Conservation (phyloP, 331 rosid genomes). For the Quercus tomentella region DNA sequence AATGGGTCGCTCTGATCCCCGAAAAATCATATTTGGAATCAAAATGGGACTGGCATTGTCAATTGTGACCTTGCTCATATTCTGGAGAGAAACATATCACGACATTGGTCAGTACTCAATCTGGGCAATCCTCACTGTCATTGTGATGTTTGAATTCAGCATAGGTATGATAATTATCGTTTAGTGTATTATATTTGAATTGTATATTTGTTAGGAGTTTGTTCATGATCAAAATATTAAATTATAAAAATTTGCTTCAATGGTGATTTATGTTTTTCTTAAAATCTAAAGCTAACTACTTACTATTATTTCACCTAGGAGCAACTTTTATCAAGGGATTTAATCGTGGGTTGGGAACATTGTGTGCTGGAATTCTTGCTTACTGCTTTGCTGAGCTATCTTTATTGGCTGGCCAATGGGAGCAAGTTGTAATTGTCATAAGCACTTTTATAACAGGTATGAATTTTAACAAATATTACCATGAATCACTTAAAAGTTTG, state of each 20-base stretch:
- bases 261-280: neutral
- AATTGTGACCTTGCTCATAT: constrained; percentile 46
- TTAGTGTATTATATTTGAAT: no score
- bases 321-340: constrained; percentile 74
- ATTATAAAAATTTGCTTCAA: no score
- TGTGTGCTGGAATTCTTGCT: constrained; percentile 66
- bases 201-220: no score
- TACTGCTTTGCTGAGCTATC: constrained; percentile 47
- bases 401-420: constrained; percentile 25
- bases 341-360: constrained; percentile 75
- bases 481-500: neutral
- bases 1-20: constrained; percentile 63
- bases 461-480: neutral
- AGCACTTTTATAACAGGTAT: constrained; percentile 61
- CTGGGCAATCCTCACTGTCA: constrained; percentile 77
- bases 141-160: constrained; percentile 77
- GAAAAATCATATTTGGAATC: constrained; percentile 45
- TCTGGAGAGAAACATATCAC: constrained; percentile 34
- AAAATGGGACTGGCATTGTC: constrained; percentile 57
- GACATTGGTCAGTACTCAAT: constrained; percentile 47
- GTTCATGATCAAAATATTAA: no score
- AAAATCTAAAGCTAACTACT: constrained; percentile 11
- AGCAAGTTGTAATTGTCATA: constrained; percentile 41
- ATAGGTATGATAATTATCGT: constrained; percentile 33
- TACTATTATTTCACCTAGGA: constrained; percentile 23